A percentile compares a stretch with the other conserved stretches of the same genome.
phyloP scores from a whole-genome alignment of 2,329 filamentous ascomycete genomes.

The Pestalotiopsis sp. region DNA sequence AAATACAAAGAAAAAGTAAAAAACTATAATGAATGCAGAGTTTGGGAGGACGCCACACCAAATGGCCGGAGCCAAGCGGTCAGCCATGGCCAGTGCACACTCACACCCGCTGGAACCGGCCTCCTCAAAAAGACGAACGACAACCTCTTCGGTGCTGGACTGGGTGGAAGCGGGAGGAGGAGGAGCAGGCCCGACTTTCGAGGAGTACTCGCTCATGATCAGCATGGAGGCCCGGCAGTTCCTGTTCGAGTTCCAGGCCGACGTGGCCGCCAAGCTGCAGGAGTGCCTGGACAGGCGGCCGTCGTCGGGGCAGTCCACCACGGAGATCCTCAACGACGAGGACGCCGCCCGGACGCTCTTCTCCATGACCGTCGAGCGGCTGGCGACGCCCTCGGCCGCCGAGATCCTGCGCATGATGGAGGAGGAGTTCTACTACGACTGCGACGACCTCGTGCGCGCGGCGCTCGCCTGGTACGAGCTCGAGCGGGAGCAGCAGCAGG shows the following conservation, averaged over 20 bases:
- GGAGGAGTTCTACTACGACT: not conserved
- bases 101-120: not conserved
- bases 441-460: not conserved
- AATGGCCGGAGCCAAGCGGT: not conserved
- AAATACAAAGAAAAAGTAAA: not conserved
- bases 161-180: not conserved
- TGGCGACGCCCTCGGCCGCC: not conserved
- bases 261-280: not conserved
- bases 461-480: not conserved
- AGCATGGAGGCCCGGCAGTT: not conserved
- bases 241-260: not conserved
- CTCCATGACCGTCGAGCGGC: not conserved
- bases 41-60: not conserved
- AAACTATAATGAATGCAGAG: not conserved
- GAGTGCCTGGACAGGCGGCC: not conserved
- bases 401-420: not conserved
- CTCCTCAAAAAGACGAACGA: not conserved
- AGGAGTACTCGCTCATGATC: not conserved
- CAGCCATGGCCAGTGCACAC: not conserved
- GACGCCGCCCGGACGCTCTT: not conserved
- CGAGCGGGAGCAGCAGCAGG: not conserved
- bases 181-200: not conserved
- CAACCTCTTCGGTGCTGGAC: not conserved
- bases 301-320: not conserved
- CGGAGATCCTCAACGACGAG: not conserved